Conservation (phyloP, 371 early-diverging fungal species). For the Mucor racemosus region DNA sequence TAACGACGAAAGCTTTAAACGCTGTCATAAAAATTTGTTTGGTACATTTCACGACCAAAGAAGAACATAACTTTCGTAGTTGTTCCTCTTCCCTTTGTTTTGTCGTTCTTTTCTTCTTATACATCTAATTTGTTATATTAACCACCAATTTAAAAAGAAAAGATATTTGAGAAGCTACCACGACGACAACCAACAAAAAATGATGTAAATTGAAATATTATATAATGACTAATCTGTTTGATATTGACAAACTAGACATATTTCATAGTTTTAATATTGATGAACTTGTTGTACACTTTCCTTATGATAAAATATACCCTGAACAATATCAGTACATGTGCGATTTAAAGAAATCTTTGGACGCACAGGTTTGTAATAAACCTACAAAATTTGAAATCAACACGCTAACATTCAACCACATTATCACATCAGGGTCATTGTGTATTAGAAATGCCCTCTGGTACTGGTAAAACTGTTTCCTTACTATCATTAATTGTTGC, state of each 20-base stretch:
- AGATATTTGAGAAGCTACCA: neutral
- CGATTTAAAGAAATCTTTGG: constrained; percentile 92
- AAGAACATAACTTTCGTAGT: too few relatives aligned
- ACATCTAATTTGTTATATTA: too few relatives aligned
- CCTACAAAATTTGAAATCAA: neutral
- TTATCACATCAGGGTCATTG: constrained; percentile 83
- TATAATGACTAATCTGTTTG: too few relatives aligned
- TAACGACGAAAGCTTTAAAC: too few relatives aligned
- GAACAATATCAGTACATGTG: constrained; percentile 99
- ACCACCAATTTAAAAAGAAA: too few relatives aligned
- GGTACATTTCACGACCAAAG: too few relatives aligned
- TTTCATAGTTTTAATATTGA: constrained; percentile 84
- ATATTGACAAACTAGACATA: too few relatives aligned
- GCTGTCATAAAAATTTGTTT: too few relatives aligned
- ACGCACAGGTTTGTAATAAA: constrained; percentile 72
- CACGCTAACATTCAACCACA: neutral
- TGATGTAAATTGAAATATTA: too few relatives aligned
- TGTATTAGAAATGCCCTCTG: constrained; percentile 99
- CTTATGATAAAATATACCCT: constrained; percentile 99
- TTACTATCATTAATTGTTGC: constrained; percentile 97
- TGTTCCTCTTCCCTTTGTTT: too few relatives aligned
- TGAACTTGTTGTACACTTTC: constrained; percentile 96
- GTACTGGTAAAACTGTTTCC: constrained; percentile 99
- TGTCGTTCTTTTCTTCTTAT: too few relatives aligned
- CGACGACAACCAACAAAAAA: neutral